Evolutionary conservation across 2,329 filamentous ascomycete genomes (phyloP).

Genomic region (Rosellinia necatrix): DNA sequence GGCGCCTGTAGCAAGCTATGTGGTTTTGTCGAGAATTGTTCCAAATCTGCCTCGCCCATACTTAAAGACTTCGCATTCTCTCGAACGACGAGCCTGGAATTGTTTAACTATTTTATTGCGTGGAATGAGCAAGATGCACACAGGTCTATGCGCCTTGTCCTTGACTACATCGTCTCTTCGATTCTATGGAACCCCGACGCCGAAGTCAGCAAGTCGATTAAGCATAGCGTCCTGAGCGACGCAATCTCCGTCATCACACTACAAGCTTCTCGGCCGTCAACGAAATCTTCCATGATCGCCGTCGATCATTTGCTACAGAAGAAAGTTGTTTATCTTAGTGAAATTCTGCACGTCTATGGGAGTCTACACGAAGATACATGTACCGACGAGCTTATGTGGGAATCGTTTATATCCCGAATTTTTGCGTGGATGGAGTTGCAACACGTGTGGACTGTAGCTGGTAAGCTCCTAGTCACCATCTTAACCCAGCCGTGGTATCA

Average conservation of each 20-base stretch:
- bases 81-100: constrained; percentile 49
- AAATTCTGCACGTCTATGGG: constrained; percentile 51
- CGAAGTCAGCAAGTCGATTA: constrained; percentile 45
- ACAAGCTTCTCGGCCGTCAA: constrained; percentile 64
- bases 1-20: constrained; percentile 65
- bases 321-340: constrained; percentile 54
- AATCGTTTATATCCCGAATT: constrained; percentile 52
- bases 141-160: constrained; percentile 64
- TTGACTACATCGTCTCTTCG: constrained; percentile 61
- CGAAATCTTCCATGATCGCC: constrained; percentile 71
- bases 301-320: constrained; percentile 70
- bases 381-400: constrained; percentile 50
- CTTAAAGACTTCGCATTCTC: constrained; percentile 58
- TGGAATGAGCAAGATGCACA: constrained; percentile 71
- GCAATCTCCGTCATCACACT: constrained; percentile 64
- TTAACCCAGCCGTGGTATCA: constrained; percentile 53
- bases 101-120: constrained; percentile 68
- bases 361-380: constrained; percentile 36
- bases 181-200: constrained; percentile 55
- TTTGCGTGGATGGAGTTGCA: constrained; percentile 62
- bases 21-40: constrained; percentile 64
- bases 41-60: constrained; percentile 50
- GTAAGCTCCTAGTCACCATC: constrained; percentile 63
- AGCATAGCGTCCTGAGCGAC: constrained; percentile 52
- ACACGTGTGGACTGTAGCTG: constrained; percentile 63